Percentiles rank a stretch among this genome's conserved stretches.
phyloP scores from a whole-genome alignment of 495 filamentous ascomycete species.

The Penicillium cosmopolitanum region DNA sequence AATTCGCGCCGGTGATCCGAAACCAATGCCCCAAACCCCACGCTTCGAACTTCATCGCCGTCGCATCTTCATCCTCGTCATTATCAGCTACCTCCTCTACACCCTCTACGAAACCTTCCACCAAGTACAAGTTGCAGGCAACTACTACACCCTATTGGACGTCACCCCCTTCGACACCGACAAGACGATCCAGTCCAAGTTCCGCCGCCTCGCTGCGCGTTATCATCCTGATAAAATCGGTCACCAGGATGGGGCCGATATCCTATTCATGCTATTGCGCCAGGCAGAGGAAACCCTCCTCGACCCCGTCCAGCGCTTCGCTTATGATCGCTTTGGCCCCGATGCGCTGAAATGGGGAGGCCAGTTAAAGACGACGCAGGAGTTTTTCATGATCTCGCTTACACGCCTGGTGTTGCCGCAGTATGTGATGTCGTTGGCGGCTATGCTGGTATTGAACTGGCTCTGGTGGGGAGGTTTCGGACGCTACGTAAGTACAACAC shows the following conservation, averaged over 20 bases:
- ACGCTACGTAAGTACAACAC: slow-evolving; percentile 54
- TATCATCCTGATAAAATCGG: slow-evolving; percentile 89
- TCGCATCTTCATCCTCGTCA: slow-evolving; percentile 79
- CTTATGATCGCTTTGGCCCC: slow-evolving; percentile 91
- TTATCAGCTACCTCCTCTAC: slow-evolving; percentile 83
- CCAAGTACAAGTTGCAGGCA: slow-evolving; percentile 66
- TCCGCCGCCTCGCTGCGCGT: slow-evolving; percentile 79
- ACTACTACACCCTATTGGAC: slow-evolving; percentile 78
- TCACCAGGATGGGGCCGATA: slow-evolving; percentile 40
- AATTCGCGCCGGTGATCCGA: slow-evolving; percentile 87
- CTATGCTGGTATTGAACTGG: slow-evolving; percentile 69
- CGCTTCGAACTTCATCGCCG: slow-evolving; percentile 73
- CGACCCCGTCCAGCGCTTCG: slow-evolving; percentile 80
- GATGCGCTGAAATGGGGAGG: slow-evolving; percentile 66
- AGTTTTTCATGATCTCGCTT: slow-evolving; percentile 71
- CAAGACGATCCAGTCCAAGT: slow-evolving; percentile 77
- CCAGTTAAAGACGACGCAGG: slow-evolving; percentile 69
- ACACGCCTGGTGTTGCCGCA: slow-evolving; percentile 58
- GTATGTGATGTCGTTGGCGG: slow-evolving; percentile 64
- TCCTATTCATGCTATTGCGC: slow-evolving; percentile 80
- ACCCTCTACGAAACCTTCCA: slow-evolving; percentile 93
- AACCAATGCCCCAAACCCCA: slow-evolving; percentile 72
- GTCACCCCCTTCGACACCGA: slow-evolving; percentile 71
- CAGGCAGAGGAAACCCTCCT: slow-evolving; percentile 80
- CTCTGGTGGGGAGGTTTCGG: slow-evolving; percentile 85